These are phyloP conservation scores for Rhodotorula glutinis DNA, from an alignment of 1,284 basidiomycete genomes.

Conservation along the genomic window DNA sequence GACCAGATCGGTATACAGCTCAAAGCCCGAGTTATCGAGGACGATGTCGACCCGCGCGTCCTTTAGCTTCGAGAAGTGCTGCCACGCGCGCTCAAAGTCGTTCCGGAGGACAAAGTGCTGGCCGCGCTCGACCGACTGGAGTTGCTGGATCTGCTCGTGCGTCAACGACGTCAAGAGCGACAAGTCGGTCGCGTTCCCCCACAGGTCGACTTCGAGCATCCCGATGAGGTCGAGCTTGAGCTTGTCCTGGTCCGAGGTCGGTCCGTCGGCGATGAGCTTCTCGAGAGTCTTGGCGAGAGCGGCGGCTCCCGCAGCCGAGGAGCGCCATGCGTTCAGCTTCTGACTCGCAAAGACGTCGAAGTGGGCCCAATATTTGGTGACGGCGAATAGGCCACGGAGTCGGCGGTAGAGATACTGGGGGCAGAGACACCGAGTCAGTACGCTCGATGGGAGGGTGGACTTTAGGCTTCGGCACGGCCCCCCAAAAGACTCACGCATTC, in stretches of 20 bases:
- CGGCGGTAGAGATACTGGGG: slow-evolving; percentile 68
- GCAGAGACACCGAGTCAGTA: background rate
- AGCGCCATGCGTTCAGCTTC: slow-evolving; percentile 79
- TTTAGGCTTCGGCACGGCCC: background rate
- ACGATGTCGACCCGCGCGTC: slow-evolving; percentile 76
- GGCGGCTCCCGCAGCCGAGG: slow-evolving; percentile 74
- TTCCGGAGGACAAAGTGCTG: slow-evolving; percentile 77
- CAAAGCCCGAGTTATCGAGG: slow-evolving; percentile 64
- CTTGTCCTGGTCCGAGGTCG: slow-evolving; percentile 52
- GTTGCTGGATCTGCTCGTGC: slow-evolving; percentile 71
- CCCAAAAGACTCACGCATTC: slow-evolving; percentile 64
- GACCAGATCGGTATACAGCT: slow-evolving; percentile 86
- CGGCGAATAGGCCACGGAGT: slow-evolving; percentile 69
- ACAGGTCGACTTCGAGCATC: slow-evolving; percentile 57
- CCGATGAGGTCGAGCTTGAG: slow-evolving; percentile 62
- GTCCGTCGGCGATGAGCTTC: slow-evolving; percentile 42
- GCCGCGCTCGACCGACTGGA: slow-evolving; percentile 76
- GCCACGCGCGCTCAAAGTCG: slow-evolving; percentile 75
- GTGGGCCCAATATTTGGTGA: slow-evolving; percentile 66
- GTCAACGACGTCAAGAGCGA: slow-evolving; percentile 77
- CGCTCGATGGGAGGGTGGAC: too few species aligned
- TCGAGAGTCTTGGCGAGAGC: slow-evolving; percentile 35
- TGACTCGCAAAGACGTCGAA: slow-evolving; percentile 82
- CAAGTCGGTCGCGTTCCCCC: slow-evolving; percentile 59
- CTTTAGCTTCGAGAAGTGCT: slow-evolving; percentile 61